Percentiles rank a stretch among this genome's conserved stretches.
Evolutionary conservation across 805 yeast species (phyloP).

Genomic region (Metschnikowia drakensbergensis): DNA sequence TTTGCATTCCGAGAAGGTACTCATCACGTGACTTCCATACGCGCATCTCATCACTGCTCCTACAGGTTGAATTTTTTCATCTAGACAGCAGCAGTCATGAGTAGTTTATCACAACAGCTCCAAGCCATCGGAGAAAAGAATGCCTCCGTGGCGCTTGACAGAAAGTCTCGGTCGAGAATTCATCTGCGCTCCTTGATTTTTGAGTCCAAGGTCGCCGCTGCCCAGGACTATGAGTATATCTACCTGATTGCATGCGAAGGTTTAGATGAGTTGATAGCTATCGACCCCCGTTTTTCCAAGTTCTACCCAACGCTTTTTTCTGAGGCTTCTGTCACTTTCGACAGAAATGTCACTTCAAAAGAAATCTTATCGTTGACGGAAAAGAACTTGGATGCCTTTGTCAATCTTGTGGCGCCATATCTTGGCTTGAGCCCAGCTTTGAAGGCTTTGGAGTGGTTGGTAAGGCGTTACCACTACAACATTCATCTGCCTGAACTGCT

Average conservation of each 20-base stretch:
- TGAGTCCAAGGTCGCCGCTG: slow-evolving; percentile 83
- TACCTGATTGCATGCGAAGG: slow-evolving; percentile 72
- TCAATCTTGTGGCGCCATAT: slow-evolving; percentile 71
- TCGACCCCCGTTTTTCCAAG: slow-evolving; percentile 71
- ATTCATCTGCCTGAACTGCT: slow-evolving; percentile 72
- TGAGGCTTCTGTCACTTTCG: slow-evolving; percentile 73
- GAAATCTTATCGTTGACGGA: slow-evolving; percentile 76
- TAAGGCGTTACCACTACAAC: slow-evolving; percentile 85
- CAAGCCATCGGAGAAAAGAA: slow-evolving; percentile 61
- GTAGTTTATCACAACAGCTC: slow-evolving; percentile 78
- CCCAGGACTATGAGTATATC: slow-evolving; percentile 86
- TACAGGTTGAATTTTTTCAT: background rate
- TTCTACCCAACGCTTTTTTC: slow-evolving; percentile 76
- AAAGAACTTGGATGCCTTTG: slow-evolving; percentile 67
- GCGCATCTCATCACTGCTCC: slow-evolving; percentile 1
- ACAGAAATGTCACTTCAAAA: slow-evolving; percentile 74
- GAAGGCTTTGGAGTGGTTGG: slow-evolving; percentile 90
- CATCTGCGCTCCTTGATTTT: slow-evolving; percentile 87
- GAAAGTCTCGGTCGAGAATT: slow-evolving; percentile 79
- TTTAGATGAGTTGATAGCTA: slow-evolving; percentile 59
- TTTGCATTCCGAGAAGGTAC: background rate
- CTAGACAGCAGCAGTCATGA: slow-evolving; percentile 24
- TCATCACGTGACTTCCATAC: background rate
- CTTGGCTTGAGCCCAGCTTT: slow-evolving; percentile 72
- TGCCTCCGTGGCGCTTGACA: slow-evolving; percentile 74